Evolutionary conservation across 495 filamentous ascomycete species (phyloP), one percentile per base, ranked within the genome.

Genomic region (Apodospora peruviana): DNA sequence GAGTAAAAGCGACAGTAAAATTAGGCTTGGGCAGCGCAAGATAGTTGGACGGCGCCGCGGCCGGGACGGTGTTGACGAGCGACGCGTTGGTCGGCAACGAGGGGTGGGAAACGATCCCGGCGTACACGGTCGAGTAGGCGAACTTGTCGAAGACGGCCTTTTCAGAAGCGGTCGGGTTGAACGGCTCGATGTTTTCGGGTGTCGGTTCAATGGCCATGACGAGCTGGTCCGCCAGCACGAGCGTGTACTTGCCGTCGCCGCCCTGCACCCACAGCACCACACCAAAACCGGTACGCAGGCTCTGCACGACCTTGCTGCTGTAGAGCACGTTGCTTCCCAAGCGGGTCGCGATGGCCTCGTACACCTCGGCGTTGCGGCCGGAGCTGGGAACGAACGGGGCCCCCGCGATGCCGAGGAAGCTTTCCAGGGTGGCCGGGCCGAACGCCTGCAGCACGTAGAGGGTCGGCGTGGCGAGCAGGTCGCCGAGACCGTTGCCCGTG

Each of bases 391-490:
- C 57, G 48, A 60, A 70, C n/a, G n/a, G n/a, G 40, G 54, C 51
- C 36, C 40, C 20, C 24, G 44, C 43, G 2, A 56, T 48, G 66
- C 66, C 58, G 20, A 63, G 47, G 40, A 73, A 53, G 17, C 48
- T 57, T 20, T 63, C 61, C 9, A 66, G 60, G 57, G 71, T 70
- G 40, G 61, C 56, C 34, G 57, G 60, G 41, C 64, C 64, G 48
- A 78, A 75, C 43, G 58, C 58, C 46, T 62, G 59, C 16, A 75
- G 53, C 4, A 63, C 69, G 45, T 68, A 71, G 44, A 76, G 56
- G 20, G 70, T 72, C 10, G 68, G 58, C 18, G 24, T 10, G 43
- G 50, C 51, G n/a, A 57, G 43, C 34, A 75, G 52, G 24, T 61
- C 68, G 17, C 66, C 59, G 24, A 61, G 53, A 39, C 74, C 66